Percentiles rank a stretch among this genome's conserved stretches.
These are phyloP conservation scores for Ceratobasidium sp. DNA, from an alignment of 1,284 basidiomycete species.

Conservation along the genomic window DNA sequence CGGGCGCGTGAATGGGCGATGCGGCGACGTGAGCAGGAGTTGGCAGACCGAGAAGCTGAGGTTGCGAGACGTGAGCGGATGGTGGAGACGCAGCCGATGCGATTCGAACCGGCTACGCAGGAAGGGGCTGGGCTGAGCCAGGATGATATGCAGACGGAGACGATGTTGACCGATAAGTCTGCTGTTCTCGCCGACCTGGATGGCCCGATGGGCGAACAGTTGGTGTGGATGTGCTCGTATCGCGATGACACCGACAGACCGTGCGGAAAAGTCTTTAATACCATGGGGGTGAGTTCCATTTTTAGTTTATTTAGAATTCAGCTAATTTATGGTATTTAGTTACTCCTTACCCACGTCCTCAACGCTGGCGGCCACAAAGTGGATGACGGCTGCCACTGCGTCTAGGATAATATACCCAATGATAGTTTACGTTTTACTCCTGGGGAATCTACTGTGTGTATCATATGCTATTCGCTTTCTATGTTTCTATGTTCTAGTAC, in stretches of 20 bases:
- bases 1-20: not conserved
- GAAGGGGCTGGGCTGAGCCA: conserved; percentile 21
- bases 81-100: not conserved
- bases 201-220: conserved; percentile 21
- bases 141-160: conserved; percentile 41
- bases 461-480: conserved; percentile 2
- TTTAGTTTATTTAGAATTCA: not conserved
- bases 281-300: conserved; percentile 32
- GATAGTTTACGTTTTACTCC: no score
- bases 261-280: conserved; percentile 32
- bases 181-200: conserved; percentile 30
- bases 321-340: conserved; percentile 12
- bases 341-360: conserved; percentile 29
- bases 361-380: conserved; percentile 19
- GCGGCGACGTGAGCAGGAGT: conserved; percentile 8
- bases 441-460: conserved; percentile 5
- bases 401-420: not conserved
- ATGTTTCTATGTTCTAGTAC: not conserved
- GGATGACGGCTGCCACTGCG: conserved; percentile 24
- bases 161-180: conserved; percentile 30
- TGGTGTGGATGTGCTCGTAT: conserved; percentile 41
- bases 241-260: conserved; percentile 23
- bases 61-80: not conserved
- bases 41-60: conserved; percentile 7
- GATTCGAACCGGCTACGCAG: not conserved